Base-by-base conservation (phyloP, 2,329 filamentous ascomycete species). In the Aspergillus fumigatiaffinis region DNA sequence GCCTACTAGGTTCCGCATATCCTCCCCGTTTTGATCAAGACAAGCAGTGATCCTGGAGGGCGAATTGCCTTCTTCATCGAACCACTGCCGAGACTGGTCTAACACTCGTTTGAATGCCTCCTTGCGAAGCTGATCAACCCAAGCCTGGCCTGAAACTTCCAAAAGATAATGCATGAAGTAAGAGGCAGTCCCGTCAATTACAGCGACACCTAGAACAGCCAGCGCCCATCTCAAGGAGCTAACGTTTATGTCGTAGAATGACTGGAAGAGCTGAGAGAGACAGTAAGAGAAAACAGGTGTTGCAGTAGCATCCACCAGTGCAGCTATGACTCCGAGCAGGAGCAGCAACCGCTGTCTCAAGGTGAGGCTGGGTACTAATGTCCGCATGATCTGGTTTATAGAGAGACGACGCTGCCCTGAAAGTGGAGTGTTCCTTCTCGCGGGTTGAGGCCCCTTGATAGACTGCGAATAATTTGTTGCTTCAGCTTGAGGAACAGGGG, bases 1-100 rank as follows among this genome's bases (percentile, higher is more conserved):
- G 1, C 90, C 89, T 0, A 96, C 80, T 0, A 97, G 77, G 64
- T 90, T 92, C 8, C 90, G 84, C 84, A 94, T 92, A 69, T 96
- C 91, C 70, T 97, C 92, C 0, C 88, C 89, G 65, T 91, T 90
- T 17, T 88, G 84, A 66, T 96, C 91, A 0, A 97, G 81, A 48
- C 83, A 88, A 59, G 90, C 86, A 0, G 82, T 85, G 46, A 97
- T 80, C 1, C 81, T 79, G 0, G 80, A 78, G 0, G 88, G 77
- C 0, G 82, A 84, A 70, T 94, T 89, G 35, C 80, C 79, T 1
- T 87, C 80, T 51, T 81, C 77, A 61, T 91, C 87, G 64, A 96
- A 96, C 87, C 92, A 97, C 4, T 82, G 74, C 59, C 83, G 86
- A 0, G 90, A 88, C 68, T 97, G 93, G 42, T 83, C 80, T 0